These are phyloP conservation scores for Colletotrichum musicola DNA, from an alignment of 2,329 filamentous ascomycete genomes.

Conservation along the genomic window DNA sequence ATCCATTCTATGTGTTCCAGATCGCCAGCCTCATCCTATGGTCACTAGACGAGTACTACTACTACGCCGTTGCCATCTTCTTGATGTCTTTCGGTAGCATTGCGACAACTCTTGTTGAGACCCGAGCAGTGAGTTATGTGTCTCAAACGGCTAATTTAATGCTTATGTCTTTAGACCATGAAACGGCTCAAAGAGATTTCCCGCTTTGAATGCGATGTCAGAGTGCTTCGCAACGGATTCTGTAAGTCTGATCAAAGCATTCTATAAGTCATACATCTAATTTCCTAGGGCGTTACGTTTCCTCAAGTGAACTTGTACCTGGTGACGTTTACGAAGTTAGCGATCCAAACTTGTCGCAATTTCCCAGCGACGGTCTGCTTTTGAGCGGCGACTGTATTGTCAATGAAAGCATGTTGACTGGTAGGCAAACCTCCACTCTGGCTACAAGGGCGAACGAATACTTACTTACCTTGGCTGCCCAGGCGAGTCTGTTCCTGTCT, in stretches of 20 bases:
- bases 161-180: constrained; percentile 75
- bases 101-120: constrained; percentile 88
- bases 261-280: neutral
- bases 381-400: constrained; percentile 97
- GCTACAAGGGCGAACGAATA: neutral
- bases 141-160: neutral
- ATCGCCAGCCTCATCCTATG: constrained; percentile 93
- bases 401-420: constrained; percentile 98
- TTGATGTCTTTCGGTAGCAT: constrained; percentile 95
- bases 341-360: constrained; percentile 87
- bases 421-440: constrained; percentile 41
- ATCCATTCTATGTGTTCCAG: constrained; percentile 99
- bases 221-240: constrained; percentile 93
- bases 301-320: constrained; percentile 89
- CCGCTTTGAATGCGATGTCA: constrained; percentile 93
- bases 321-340: constrained; percentile 98
- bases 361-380: constrained; percentile 92
- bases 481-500: constrained; percentile 96
- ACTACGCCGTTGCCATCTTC: constrained; percentile 96
- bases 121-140: constrained; percentile 73
- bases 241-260: constrained; percentile 67
- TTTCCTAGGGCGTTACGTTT: constrained; percentile 77
- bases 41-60: constrained; percentile 97
- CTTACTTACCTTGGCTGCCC: constrained; percentile 8
- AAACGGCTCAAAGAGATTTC: constrained; percentile 90